phyloP scores from a whole-genome alignment of 257 asterid genomes.

The Solanum chiquidenum region DNA sequence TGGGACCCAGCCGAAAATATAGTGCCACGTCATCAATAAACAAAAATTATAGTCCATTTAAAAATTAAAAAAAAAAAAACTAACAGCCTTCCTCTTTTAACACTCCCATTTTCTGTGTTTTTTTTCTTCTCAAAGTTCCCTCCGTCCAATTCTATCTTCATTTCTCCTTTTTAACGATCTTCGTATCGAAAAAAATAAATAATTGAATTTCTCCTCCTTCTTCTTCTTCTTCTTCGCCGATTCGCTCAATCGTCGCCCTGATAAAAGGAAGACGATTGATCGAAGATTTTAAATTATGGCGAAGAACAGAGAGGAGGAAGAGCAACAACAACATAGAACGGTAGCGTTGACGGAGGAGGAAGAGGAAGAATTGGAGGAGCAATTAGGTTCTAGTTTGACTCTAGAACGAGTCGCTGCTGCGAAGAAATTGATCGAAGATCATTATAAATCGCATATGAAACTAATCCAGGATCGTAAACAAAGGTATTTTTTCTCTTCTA shows the following conservation, averaged over 20 bases:
- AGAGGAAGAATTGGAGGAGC: slow-evolving; percentile 31
- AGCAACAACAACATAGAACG: neutral
- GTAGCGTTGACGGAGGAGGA: slow-evolving; percentile 13
- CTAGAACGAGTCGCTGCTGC: slow-evolving; percentile 80
- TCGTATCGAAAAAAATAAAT: neutral
- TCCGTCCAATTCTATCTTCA: neutral
- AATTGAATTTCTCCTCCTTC: neutral
- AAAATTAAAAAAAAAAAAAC: neutral
- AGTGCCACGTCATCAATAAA: neutral
- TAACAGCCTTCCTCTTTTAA: neutral
- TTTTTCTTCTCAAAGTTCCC: neutral
- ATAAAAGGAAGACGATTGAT: neutral
- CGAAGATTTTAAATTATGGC: neutral
- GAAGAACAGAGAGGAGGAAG: slow-evolving; percentile 16
- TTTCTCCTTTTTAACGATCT: neutral
- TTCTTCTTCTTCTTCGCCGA: neutral
- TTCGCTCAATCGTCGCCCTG: neutral
- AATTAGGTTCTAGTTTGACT: slow-evolving; percentile 47
- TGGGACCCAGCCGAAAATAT: neutral
- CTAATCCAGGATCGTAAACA: slow-evolving; percentile 48
- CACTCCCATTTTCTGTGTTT: neutral
- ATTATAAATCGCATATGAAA: slow-evolving; percentile 59
- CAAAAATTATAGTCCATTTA: neutral
- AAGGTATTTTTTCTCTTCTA: neutral
- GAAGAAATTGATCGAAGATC: slow-evolving; percentile 70